phyloP scores from a whole-genome alignment of 2,329 filamentous ascomycete genomes.

The Aspergillus flavus region DNA sequence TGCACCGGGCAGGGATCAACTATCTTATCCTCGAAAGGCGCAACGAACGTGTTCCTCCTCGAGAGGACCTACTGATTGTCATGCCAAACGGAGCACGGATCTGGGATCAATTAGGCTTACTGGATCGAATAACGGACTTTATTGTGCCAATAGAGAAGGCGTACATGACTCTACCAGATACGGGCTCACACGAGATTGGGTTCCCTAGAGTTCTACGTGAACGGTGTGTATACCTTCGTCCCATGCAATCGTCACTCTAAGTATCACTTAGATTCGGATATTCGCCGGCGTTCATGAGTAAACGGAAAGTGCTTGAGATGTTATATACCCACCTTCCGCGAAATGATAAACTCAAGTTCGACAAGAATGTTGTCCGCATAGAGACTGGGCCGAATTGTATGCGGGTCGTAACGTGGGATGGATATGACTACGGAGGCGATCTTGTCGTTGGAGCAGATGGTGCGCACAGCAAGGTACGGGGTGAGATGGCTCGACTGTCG shows the following conservation, averaged over 20 bases:
- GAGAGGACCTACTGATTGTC: conserved; percentile 13
- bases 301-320: conserved; percentile 22
- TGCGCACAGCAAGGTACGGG: too few species aligned
- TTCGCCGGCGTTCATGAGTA: conserved; percentile 14
- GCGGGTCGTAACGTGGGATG: too few species aligned
- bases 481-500: too few species aligned
- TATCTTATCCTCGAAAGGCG: conserved; percentile 45
- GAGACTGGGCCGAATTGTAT: too few species aligned
- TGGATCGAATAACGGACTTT: conserved; percentile 11
- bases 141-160: conserved; percentile 16
- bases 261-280: conserved; percentile 14
- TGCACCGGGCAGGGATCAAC: conserved; percentile 21
- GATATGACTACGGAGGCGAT: too few species aligned
- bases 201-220: conserved; percentile 9
- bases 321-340: conserved; percentile 26
- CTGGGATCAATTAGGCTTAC: conserved; percentile 18
- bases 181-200: not conserved
- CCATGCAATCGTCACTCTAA: not conserved
- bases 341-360: conserved; percentile 32
- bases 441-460: too few species aligned
- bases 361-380: conserved; percentile 25
- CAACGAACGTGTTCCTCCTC: conserved; percentile 7
- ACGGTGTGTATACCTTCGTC: not conserved
- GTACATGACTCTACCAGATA: conserved; percentile 10
- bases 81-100: conserved; percentile 16